Evolutionary conservation across 177 flowering plant genomes (phyloP).

Genomic region (Vitis hybrid): DNA sequence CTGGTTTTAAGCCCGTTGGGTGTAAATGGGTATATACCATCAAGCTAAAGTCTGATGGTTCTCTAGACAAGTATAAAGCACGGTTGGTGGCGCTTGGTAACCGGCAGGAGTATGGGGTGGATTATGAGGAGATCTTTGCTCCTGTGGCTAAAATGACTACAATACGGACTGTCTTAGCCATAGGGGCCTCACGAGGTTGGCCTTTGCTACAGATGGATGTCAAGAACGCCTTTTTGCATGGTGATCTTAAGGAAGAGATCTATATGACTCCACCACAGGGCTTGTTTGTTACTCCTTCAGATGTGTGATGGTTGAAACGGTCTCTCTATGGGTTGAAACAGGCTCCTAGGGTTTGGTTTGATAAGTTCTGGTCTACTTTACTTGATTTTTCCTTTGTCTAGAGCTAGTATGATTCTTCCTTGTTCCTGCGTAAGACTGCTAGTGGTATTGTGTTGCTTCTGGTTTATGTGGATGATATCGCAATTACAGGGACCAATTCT

Average conservation of each 20-base stretch:
- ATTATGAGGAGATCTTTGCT: slow-evolving; percentile 14
- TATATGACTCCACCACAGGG: slow-evolving; percentile 2
- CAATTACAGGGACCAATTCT: background rate
- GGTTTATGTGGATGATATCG: slow-evolving; percentile 10
- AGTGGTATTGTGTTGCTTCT: background rate
- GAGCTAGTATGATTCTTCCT: slow-evolving; percentile 12
- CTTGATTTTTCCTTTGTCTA: slow-evolving; percentile 1
- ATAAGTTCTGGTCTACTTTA: slow-evolving; percentile 10
- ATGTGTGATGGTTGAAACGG: background rate
- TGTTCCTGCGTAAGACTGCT: background rate
- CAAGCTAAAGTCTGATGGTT: too few species aligned
- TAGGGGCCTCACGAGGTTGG: slow-evolving; percentile 5
- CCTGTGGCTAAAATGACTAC: slow-evolving; percentile 2
- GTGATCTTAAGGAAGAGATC: slow-evolving; percentile 5
- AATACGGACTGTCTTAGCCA: background rate
- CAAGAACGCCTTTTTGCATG: slow-evolving; percentile 7
- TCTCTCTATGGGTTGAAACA: slow-evolving; percentile 7
- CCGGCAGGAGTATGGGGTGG: slow-evolving; percentile 5
- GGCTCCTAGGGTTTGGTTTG: slow-evolving; percentile 12
- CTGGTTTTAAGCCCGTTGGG: too few species aligned
- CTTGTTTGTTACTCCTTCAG: background rate
- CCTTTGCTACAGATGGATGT: slow-evolving; percentile 8
- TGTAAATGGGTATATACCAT: too few species aligned
- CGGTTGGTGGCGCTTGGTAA: too few species aligned
- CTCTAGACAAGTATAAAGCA: too few species aligned